Evolutionary conservation across 208 protist species (phyloP).

Genomic region (Leishmania major): DNA sequence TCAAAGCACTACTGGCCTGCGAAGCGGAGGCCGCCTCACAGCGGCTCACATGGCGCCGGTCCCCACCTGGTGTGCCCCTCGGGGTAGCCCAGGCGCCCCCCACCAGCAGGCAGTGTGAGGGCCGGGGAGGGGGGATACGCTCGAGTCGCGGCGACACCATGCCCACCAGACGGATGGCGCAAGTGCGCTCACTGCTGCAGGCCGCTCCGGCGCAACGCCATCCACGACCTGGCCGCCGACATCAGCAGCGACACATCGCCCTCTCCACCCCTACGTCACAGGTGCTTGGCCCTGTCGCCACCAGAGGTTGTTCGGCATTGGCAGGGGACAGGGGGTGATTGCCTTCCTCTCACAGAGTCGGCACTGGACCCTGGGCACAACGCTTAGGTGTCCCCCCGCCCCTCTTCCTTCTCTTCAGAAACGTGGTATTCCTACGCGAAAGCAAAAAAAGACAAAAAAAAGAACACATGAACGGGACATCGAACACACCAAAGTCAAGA

Average conservation of each 20-base stretch:
- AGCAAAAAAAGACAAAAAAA: conserved; percentile 17
- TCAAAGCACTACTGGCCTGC: too few relatives aligned
- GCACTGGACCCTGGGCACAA: not conserved
- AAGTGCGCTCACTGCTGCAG: not conserved
- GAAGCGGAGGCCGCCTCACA: not conserved
- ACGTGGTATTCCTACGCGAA: conserved; percentile 22
- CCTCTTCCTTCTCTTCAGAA: not conserved
- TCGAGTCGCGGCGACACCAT: not conserved
- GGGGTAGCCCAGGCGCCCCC: not conserved
- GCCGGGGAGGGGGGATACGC: not conserved
- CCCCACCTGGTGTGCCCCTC: not conserved
- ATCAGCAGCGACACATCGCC: not conserved
- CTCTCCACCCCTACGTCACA: not conserved
- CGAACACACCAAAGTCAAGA: conserved; percentile 12
- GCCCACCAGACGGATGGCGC: not conserved
- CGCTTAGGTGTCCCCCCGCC: not conserved
- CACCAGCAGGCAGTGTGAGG: not conserved
- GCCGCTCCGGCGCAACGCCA: not conserved
- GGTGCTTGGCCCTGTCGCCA: not conserved
- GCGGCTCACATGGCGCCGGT: too few relatives aligned
- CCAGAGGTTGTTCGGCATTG: not conserved
- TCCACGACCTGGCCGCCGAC: not conserved
- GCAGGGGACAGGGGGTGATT: not conserved
- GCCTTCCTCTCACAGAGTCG: not conserved
- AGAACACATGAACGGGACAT: conserved; percentile 1